Percentiles rank a stretch among this genome's conserved stretches.
phyloP scores from a whole-genome alignment of 305 asterid genomes.

The Fraxinus baroniana region DNA sequence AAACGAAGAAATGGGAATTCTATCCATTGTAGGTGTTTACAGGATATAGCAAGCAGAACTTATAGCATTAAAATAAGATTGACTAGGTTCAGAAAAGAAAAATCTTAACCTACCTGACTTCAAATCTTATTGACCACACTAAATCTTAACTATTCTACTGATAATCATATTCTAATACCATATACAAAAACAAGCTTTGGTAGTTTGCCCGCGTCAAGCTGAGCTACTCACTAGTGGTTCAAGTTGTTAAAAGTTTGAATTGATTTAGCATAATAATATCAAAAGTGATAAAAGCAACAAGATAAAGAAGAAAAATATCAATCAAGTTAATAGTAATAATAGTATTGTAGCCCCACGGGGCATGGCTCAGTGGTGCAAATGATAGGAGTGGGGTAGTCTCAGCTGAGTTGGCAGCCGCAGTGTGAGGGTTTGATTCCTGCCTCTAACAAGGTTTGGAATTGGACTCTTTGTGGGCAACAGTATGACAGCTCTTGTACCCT shows the following conservation, averaged over 20 bases:
- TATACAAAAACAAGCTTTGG: not conserved
- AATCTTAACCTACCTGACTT: slow-evolving; percentile 51
- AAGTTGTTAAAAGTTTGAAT: slow-evolving; percentile 5
- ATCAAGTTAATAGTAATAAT: slow-evolving; percentile 7
- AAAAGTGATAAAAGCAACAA: not conserved
- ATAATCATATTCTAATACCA: not conserved
- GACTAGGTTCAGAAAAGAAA: not conserved
- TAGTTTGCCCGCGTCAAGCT: slow-evolving; percentile 24
- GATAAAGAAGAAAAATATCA: not conserved
- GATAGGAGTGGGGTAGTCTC: no score
- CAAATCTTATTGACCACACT: slow-evolving; percentile 77
- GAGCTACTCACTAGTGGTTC: slow-evolving; percentile 1
- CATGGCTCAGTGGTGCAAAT: no score
- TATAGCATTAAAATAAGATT: not conserved
- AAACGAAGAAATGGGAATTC: no score
- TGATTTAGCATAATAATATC: slow-evolving; percentile 16
- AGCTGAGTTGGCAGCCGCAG: no score
- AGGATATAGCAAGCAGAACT: no score
- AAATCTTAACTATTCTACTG: slow-evolving; percentile 4
- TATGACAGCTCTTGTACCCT: no score
- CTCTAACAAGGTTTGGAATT: no score
- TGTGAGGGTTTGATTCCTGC: no score
- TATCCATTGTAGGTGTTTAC: no score
- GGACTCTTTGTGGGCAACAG: no score
- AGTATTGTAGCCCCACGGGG: not conserved